phyloP scores from a whole-genome alignment of 306 rosid species.

The Potentilla sterilis region DNA sequence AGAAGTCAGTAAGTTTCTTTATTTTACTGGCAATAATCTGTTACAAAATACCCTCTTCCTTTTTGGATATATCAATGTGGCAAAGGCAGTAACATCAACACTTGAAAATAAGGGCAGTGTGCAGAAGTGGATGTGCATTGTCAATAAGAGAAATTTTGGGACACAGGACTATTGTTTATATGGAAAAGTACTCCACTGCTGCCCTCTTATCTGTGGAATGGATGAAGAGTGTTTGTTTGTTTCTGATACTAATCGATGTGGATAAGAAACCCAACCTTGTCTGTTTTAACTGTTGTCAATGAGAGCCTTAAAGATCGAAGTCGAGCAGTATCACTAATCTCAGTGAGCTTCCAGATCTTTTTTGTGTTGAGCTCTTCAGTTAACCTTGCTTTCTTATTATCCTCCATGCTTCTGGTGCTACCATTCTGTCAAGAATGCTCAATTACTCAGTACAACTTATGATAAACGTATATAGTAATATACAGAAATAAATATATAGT shows the following conservation, averaged over 20 bases:
- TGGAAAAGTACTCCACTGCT: neutral
- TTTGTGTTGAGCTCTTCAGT: constrained; percentile 70
- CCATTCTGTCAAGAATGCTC: constrained; percentile 58
- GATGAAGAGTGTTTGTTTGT: neutral
- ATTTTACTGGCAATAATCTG: neutral
- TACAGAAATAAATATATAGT: neutral
- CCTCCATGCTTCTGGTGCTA: constrained; percentile 59
- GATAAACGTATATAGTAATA: neutral
- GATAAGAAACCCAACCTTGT: constrained; percentile 43
- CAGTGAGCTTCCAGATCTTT: constrained; percentile 72
- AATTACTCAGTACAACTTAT: neutral
- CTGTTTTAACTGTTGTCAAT: constrained; percentile 37
- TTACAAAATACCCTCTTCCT: neutral
- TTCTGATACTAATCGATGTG: neutral
- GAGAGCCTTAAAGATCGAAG: constrained; percentile 72
- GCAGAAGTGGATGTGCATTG: neutral
- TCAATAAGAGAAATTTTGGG: neutral
- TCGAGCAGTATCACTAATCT: constrained; percentile 66
- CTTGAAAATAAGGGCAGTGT: neutral
- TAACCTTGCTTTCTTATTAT: constrained; percentile 57
- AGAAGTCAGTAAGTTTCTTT: constrained; percentile 18
- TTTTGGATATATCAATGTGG: neutral
- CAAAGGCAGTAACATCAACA: neutral
- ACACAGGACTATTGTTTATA: neutral
- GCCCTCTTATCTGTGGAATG: neutral